A percentile compares a stretch with the other conserved stretches of the same genome.
phyloP scores from a whole-genome alignment of 257 asterid genomes.

The Eucommia ulmoides region DNA sequence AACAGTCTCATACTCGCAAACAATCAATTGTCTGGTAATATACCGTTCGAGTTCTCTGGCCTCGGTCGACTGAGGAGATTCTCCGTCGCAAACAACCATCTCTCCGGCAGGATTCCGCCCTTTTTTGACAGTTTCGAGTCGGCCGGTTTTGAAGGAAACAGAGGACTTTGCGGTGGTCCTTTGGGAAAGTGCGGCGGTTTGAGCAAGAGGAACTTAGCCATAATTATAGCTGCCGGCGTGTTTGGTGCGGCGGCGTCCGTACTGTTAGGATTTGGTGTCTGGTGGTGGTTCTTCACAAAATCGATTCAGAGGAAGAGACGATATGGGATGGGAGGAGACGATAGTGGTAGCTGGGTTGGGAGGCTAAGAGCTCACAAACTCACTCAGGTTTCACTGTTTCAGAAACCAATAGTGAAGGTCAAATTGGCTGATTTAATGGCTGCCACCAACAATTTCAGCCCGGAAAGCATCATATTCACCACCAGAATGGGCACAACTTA shows the following conservation, averaged over 20 bases:
- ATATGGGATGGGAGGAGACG: conserved; percentile 35
- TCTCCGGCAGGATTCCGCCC: conserved; percentile 65
- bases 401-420: conserved; percentile 84
- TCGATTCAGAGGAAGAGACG: conserved; percentile 41
- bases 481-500: conserved; percentile 79
- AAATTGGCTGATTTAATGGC: conserved; percentile 61
- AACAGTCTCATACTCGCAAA: conserved; percentile 37
- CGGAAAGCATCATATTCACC: conserved; percentile 37
- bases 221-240: conserved; percentile 82
- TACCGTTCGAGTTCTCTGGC: conserved; percentile 56
- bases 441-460: conserved; percentile 55
- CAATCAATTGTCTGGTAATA: conserved; percentile 45
- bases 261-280: conserved; percentile 61
- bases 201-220: conserved; percentile 60
- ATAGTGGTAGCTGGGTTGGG: conserved; percentile 50
- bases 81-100: conserved; percentile 47
- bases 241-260: conserved; percentile 75
- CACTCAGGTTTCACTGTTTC: conserved; percentile 67
- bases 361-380: conserved; percentile 64
- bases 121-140: conserved; percentile 16
- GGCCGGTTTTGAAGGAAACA: conserved; percentile 37
- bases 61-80: conserved; percentile 49
- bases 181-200: conserved; percentile 73
- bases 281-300: conserved; percentile 65
- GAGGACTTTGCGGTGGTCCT: conserved; percentile 58